A percentile compares a stretch with the other conserved stretches of the same genome.
These are phyloP conservation scores for Crucibulum laeve DNA, from an alignment of 768 basidiomycete species.

Conservation along the genomic window DNA sequence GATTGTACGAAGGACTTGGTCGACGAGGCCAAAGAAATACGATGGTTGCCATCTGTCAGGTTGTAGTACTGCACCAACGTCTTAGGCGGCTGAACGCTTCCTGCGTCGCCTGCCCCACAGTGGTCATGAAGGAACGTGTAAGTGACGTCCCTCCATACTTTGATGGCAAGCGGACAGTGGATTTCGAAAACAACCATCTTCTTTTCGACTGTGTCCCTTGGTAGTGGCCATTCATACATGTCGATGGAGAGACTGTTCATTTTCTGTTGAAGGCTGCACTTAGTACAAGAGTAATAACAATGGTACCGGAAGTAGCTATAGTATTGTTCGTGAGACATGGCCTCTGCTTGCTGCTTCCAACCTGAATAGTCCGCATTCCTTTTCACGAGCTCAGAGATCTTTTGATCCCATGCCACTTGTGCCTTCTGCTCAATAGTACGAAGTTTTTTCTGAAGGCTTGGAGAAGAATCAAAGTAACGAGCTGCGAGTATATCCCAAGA, in stretches of 20 bases:
- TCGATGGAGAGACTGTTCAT: conserved; percentile 19
- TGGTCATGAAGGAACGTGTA: conserved; percentile 32
- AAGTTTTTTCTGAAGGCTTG: conserved; percentile 15
- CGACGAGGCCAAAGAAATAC: conserved; percentile 31
- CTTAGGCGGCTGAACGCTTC: conserved; percentile 2
- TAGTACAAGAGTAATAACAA: conserved; percentile 13
- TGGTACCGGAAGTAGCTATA: neutral
- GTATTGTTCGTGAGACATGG: conserved; percentile 6
- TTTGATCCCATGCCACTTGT: conserved; percentile 8
- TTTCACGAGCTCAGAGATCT: conserved; percentile 18
- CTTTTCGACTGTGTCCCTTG: conserved; percentile 13
- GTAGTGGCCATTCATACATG: conserved; percentile 45
- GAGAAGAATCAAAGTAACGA: conserved; percentile 25
- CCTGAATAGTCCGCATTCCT: conserved; percentile 15
- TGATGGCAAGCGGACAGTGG: conserved; percentile 29
- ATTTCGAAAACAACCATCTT: conserved; percentile 38
- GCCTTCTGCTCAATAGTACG: conserved; percentile 23
- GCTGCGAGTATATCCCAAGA: conserved; percentile 20
- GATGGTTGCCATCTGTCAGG: conserved; percentile 8
- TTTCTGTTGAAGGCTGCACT: conserved; percentile 17
- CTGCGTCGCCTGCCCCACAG: conserved; percentile 12
- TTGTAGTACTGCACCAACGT: conserved; percentile 4
- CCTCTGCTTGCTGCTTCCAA: conserved; percentile 7
- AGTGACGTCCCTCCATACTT: conserved; percentile 39
- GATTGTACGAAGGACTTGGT: conserved; percentile 24